Evolutionary conservation across 169 alveolate genomes (phyloP).

Genomic region (Eimeria acervulina): DNA sequence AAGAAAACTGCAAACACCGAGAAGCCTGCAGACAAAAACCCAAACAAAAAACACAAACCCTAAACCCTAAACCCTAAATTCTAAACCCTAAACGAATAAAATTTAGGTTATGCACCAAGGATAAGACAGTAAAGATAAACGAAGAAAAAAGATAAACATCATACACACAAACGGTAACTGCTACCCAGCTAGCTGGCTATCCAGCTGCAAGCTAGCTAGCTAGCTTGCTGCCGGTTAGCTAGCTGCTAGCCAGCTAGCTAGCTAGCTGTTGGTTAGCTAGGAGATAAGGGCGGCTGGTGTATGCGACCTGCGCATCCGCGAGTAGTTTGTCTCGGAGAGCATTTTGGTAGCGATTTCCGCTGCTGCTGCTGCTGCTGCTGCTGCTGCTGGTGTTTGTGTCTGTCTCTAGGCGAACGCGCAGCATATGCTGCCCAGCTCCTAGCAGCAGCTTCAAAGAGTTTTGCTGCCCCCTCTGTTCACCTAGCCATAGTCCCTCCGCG

Average conservation of each 20-base stretch:
- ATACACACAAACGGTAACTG: too few relatives aligned
- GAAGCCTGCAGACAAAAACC: not conserved
- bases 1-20: constrained; percentile 29
- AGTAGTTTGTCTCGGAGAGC: constrained; percentile 19
- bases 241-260: constrained; percentile 6
- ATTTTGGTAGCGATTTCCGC: not conserved
- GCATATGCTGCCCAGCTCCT: constrained; percentile 82
- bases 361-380: constrained; percentile 49
- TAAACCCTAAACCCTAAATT: too few relatives aligned
- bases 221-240: not conserved
- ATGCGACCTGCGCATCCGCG: not conserved
- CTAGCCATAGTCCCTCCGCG: constrained; percentile 87
- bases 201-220: not conserved
- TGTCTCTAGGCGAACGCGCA: constrained; percentile 40
- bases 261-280: constrained; percentile 10
- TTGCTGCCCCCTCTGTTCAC: constrained; percentile 85
- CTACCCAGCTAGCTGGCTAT: not conserved
- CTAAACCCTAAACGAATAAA: too few relatives aligned
- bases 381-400: not conserved
- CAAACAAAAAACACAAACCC: not conserved
- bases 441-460: constrained; percentile 84
- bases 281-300: not conserved
- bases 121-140: too few relatives aligned
- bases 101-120: too few relatives aligned
- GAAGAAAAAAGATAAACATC: not conserved